Conservation (phyloP, 352 stramenopile genomes). For the Globisporangium abappressorium region DNA sequence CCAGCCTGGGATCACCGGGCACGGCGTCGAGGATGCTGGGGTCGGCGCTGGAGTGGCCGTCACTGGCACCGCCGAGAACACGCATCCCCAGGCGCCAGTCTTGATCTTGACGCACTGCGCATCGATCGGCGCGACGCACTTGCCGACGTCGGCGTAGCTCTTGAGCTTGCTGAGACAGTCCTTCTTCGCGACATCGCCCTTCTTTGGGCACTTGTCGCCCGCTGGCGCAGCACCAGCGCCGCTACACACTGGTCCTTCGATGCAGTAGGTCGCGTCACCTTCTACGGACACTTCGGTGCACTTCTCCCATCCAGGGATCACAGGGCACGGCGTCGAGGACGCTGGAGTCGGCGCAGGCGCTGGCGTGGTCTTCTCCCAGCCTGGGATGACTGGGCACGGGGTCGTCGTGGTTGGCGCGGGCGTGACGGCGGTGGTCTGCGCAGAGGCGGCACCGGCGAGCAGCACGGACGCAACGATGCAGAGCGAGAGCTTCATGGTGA, state of each 20-base stretch:
- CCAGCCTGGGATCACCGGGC: conserved; percentile 16
- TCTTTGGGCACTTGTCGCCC: conserved; percentile 48
- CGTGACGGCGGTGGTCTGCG: background rate
- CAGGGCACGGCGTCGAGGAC: conserved; percentile 7
- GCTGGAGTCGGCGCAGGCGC: background rate
- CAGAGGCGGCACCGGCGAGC: background rate
- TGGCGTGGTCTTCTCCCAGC: conserved; percentile 11
- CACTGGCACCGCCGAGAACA: conserved; percentile 24
- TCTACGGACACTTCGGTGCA: conserved; percentile 60
- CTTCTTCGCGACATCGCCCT: conserved; percentile 52
- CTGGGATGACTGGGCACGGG: conserved; percentile 1
- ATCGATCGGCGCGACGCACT: conserved; percentile 53
- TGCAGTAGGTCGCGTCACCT: conserved; percentile 72
- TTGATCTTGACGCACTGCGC: conserved; percentile 58
- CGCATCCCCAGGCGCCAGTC: conserved; percentile 71
- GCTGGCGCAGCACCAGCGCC: conserved; percentile 37
- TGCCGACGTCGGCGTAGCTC: conserved; percentile 45
- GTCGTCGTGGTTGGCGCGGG: background rate
- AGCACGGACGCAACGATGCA: background rate
- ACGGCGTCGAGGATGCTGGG: conserved; percentile 10
- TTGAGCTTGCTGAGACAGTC: conserved; percentile 55
- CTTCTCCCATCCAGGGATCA: conserved; percentile 15
- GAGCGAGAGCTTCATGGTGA: conserved; percentile 12
- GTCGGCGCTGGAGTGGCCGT: conserved; percentile 23
- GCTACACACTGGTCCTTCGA: conserved; percentile 58